These are phyloP conservation scores for Hyparrhenia diplandra DNA, from an alignment of 176 grass and related monocot species.

Conservation along the genomic window DNA sequence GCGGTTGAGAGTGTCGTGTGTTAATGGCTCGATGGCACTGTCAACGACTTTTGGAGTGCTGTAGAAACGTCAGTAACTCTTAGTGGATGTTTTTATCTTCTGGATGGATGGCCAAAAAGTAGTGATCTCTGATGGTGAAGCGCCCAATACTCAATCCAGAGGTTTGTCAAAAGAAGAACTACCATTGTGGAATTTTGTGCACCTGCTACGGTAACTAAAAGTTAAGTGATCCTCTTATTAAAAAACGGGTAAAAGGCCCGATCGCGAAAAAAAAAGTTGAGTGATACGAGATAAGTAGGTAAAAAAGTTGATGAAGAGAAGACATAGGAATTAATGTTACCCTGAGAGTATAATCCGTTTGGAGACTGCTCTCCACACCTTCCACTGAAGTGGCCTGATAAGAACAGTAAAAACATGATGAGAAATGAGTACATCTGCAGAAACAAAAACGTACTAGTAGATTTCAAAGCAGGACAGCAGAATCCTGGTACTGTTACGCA, in stretches of 20 bases:
- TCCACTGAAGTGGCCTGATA: conserved; percentile 83
- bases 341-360: conserved; percentile 95
- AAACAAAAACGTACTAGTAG: neutral
- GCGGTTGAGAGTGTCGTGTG: neutral
- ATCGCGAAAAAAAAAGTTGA: neutral
- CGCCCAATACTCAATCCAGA: neutral
- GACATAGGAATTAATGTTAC: conserved; percentile 24
- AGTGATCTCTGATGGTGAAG: neutral
- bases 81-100: neutral
- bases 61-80: neutral
- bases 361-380: conserved; percentile 86
- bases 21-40: neutral
- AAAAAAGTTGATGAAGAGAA: neutral
- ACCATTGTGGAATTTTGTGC: neutral
- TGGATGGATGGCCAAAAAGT: neutral
- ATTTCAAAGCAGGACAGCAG: no score
- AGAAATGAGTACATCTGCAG: neutral
- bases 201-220: no score
- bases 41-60: neutral
- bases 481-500: neutral
- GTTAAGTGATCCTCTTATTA: no score
- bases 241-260: neutral
- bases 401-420: neutral
- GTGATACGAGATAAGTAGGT: neutral
- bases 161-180: neutral